A percentile compares a stretch with the other conserved stretches of the same genome.
These are phyloP conservation scores for Evernia prunastri DNA, from an alignment of 495 filamentous ascomycete genomes.

Conservation along the genomic window DNA sequence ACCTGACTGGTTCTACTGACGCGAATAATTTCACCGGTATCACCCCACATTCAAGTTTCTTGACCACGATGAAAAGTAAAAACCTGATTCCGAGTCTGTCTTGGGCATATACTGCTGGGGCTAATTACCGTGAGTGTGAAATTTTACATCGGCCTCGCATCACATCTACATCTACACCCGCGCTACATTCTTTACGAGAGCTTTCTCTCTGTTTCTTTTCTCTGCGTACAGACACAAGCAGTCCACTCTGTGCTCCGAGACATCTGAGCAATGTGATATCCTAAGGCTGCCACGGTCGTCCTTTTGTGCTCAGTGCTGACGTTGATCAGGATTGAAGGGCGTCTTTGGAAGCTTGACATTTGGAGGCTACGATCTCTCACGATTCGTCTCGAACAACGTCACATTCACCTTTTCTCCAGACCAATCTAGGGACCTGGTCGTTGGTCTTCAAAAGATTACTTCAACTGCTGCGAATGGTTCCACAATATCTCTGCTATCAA, in stretches of 20 bases:
- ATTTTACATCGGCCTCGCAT: not conserved
- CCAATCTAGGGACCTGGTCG: constrained; percentile 40
- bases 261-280: not conserved
- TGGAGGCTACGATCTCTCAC: constrained; percentile 49
- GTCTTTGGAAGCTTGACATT: constrained; percentile 48
- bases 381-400: constrained; percentile 36
- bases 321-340: constrained; percentile 38
- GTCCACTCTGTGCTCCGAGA: not conserved
- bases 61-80: constrained; percentile 40
- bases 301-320: constrained; percentile 24
- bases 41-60: constrained; percentile 26
- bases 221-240: not conserved
- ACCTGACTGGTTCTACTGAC: constrained; percentile 25
- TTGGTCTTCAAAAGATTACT: constrained; percentile 42
- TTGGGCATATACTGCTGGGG: constrained; percentile 52
- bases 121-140: constrained; percentile 37
- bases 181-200: not conserved
- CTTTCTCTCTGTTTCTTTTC: not conserved
- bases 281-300: not conserved
- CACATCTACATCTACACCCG: not conserved
- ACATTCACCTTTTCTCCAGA: constrained; percentile 46
- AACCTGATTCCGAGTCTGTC: constrained; percentile 43
- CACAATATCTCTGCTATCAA: constrained; percentile 15
- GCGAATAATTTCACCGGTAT: not conserved
- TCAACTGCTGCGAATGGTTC: constrained; percentile 27